Evolutionary conservation across 306 rosid species (phyloP), one percentile per base, ranked within the genome.

Genomic region (Cyamopsis tetragonoloba): DNA sequence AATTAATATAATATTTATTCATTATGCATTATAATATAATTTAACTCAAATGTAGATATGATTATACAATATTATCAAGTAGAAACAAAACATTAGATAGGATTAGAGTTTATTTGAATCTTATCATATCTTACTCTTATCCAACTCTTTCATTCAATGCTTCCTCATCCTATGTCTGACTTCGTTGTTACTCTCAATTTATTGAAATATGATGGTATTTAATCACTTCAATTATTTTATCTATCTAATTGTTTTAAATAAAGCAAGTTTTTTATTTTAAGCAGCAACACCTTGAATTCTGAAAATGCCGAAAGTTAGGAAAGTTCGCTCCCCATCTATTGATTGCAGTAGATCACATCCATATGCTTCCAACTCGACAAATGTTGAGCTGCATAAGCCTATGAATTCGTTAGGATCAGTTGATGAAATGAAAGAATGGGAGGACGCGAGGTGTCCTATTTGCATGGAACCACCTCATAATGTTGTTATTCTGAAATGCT

Each of bases 391-490:
- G 17, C 72, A 34, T 38, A 78, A 60, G 61, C 53, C 77, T 56
- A 11, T 49, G 62, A 80, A 66, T 79, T 65, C 67, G 43, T 49
- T 66, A 65, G 86, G 61, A 72, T 75, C 86, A 6, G 62, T 31
- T 0, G 62, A 62, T 51, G 82, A 80, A 56, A 28, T 66, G 42
- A 88, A 84, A 61, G 96, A 88, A 74, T 91, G 86, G 93, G 93
- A 88, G 62, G 88, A 88, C 15, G 85, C 79, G 65, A 81, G 83
- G 63, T 91, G 97, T 76, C 77, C 93, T 34, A 88, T 88, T 78
- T 91, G 97, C 79, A 81, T 91, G 84, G 97, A 91, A 78, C 34
- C 77, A 55, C 91, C 97, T 28, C 97, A 91, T 55, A 91, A 88
- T 61, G 82, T 79, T 23, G 91, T 91, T 78, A 87, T 91, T 66